Percentiles rank a stretch among this genome's conserved stretches.
These are phyloP conservation scores for Dothideomycetes sp. DNA, from an alignment of 2,329 filamentous ascomycete species.

Conservation along the genomic window DNA sequence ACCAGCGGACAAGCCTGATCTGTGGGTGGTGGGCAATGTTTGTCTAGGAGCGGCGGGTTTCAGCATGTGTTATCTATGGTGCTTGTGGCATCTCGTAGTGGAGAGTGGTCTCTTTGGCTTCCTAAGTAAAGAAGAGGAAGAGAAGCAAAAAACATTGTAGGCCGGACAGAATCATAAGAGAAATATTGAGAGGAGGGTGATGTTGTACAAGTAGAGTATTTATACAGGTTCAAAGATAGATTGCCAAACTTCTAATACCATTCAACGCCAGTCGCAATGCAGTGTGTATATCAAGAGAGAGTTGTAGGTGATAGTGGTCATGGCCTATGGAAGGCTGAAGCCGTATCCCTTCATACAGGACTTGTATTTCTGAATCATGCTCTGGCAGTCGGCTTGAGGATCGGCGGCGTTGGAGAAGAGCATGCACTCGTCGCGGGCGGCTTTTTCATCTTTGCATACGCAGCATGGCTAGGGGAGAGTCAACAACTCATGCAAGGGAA, in stretches of 20 bases:
- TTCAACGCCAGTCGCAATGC: constrained; percentile 11
- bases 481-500: constrained; percentile 9
- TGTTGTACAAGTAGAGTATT: constrained; percentile 9
- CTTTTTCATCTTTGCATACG: constrained; percentile 93
- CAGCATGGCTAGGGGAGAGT: constrained; percentile 67
- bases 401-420: constrained; percentile 82
- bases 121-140: constrained; percentile 15
- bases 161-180: background rate
- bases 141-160: constrained; percentile 27
- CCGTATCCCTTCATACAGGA: constrained; percentile 89
- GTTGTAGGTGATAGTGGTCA: background rate
- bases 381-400: constrained; percentile 73
- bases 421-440: constrained; percentile 94
- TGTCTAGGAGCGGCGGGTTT: constrained; percentile 80
- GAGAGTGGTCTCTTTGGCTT: constrained; percentile 44
- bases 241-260: background rate
- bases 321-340: constrained; percentile 50
- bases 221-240: constrained; percentile 2
- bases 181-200: constrained; percentile 2
- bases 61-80: constrained; percentile 83
- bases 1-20: constrained; percentile 71
- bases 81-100: constrained; percentile 57
- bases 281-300: background rate
- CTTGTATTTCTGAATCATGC: constrained; percentile 75
- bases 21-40: constrained; percentile 91